phyloP scores from a whole-genome alignment of 306 rosid genomes.

The Betula pendula region DNA sequence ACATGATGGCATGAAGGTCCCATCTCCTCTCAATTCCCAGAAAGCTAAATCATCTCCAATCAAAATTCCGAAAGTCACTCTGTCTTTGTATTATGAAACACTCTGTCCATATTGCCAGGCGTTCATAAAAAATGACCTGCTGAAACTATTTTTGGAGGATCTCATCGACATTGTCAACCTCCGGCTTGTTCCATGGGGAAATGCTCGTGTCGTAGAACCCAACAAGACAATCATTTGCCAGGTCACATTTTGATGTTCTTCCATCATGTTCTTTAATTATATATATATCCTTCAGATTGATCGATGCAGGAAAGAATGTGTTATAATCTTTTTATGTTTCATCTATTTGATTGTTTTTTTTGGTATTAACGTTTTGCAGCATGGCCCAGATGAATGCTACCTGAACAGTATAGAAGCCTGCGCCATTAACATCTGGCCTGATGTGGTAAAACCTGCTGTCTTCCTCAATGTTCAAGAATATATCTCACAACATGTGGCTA shows the following conservation, averaged over 20 bases:
- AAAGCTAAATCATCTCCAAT: not conserved
- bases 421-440: not conserved
- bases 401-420: not conserved
- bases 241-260: not conserved
- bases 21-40: not conserved
- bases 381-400: slow-evolving; percentile 15
- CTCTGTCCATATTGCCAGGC: not conserved
- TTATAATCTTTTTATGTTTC: no score
- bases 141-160: not conserved
- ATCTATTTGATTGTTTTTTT: not conserved
- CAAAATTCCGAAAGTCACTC: not conserved
- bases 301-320: no score
- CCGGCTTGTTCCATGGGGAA: not conserved
- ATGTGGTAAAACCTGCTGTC: not conserved
- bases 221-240: slow-evolving; percentile 7
- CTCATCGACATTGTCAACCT: not conserved
- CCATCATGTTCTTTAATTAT: not conserved
- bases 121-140: slow-evolving; percentile 1
- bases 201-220: not conserved
- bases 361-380: slow-evolving; percentile 3
- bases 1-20: not conserved
- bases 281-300: no score
- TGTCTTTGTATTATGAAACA: not conserved
- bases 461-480: not conserved
- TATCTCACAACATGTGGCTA: not conserved